Evolutionary conservation across 495 filamentous ascomycete genomes (phyloP).

Genomic region (Staphylotrichum longicolle): DNA sequence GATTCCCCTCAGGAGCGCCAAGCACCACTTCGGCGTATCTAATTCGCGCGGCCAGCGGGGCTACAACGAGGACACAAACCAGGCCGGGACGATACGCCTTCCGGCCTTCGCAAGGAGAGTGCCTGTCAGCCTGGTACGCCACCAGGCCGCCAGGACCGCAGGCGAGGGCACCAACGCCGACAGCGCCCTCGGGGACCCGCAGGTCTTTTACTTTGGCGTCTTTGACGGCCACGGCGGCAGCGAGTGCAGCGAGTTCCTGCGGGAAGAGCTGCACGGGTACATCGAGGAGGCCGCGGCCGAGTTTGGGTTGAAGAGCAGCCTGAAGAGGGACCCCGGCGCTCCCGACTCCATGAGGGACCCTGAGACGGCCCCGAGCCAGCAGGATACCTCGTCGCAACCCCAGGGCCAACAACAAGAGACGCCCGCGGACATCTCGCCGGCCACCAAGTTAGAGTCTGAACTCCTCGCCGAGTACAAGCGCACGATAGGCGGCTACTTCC

Average conservation of each 20-base stretch:
- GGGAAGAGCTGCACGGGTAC: constrained; percentile 81
- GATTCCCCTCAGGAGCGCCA: constrained; percentile 90
- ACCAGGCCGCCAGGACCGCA: constrained; percentile 36
- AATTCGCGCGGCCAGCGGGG: constrained; percentile 75
- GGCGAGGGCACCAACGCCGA: constrained; percentile 64
- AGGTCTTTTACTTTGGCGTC: constrained; percentile 94
- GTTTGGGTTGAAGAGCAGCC: constrained; percentile 72
- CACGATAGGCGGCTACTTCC: constrained; percentile 90
- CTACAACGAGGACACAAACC: constrained; percentile 91
- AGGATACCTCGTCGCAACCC: background rate
- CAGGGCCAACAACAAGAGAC: constrained; percentile 13
- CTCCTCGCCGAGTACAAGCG: constrained; percentile 77
- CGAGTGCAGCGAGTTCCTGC: constrained; percentile 84
- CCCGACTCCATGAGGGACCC: constrained; percentile 16
- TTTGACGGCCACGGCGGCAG: constrained; percentile 95
- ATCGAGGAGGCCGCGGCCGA: constrained; percentile 73
- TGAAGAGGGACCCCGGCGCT: constrained; percentile 39
- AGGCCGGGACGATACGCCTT: constrained; percentile 88
- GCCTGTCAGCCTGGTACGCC: constrained; percentile 64
- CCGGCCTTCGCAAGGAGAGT: constrained; percentile 85
- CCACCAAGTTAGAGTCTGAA: constrained; percentile 59
- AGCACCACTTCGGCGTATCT: constrained; percentile 88
- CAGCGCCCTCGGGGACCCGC: constrained; percentile 78
- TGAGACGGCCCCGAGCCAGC: constrained; percentile 6
- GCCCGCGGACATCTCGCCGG: constrained; percentile 32